phyloP scores from a whole-genome alignment of 2,329 filamentous ascomycete genomes.

The Aureobasidium melanogenum region DNA sequence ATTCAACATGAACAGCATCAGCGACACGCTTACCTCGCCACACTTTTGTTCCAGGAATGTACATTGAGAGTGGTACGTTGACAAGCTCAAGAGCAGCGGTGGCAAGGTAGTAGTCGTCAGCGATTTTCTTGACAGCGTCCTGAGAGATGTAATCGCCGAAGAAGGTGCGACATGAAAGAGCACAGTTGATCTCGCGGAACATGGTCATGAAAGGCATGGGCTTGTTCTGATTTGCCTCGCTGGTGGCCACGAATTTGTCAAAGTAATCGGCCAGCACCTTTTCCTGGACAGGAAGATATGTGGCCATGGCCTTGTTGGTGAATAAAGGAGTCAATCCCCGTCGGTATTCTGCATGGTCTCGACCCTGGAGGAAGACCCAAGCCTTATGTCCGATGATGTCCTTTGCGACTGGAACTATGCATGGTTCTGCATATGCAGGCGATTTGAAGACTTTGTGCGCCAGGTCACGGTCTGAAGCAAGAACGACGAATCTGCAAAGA shows the following conservation, averaged over 20 bases:
- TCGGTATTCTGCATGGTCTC: conserved; percentile 88
- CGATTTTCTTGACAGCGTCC: conserved; percentile 9
- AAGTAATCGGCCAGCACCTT: conserved; percentile 86
- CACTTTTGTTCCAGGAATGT: conserved; percentile 86
- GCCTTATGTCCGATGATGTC: conserved; percentile 71
- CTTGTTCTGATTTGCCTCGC: conserved; percentile 43
- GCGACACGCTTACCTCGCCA: conserved; percentile 97
- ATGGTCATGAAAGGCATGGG: conserved; percentile 7
- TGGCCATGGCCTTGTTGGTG: conserved; percentile 76
- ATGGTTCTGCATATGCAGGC: conserved; percentile 10
- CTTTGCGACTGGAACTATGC: conserved; percentile 7
- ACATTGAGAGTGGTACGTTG: conserved; percentile 46
- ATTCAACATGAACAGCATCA: conserved; percentile 84
- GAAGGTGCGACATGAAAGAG: conserved; percentile 11
- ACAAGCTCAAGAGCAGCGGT: conserved; percentile 12
- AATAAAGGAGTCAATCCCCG: conserved; percentile 92
- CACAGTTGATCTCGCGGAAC: conserved; percentile 13
- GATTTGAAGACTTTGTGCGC: conserved; percentile 44
- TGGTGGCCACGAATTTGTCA: conserved; percentile 65
- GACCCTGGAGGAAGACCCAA: conserved; percentile 58
- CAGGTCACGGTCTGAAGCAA: conserved; percentile 92
- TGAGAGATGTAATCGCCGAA: conserved; percentile 13
- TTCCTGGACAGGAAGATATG: conserved; percentile 85
- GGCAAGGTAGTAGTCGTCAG: conserved; percentile 10
- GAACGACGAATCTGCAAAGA: conserved; percentile 65